Evolutionary conservation across 2,329 filamentous ascomycete genomes (phyloP).

Genomic region (Nemania abortiva): DNA sequence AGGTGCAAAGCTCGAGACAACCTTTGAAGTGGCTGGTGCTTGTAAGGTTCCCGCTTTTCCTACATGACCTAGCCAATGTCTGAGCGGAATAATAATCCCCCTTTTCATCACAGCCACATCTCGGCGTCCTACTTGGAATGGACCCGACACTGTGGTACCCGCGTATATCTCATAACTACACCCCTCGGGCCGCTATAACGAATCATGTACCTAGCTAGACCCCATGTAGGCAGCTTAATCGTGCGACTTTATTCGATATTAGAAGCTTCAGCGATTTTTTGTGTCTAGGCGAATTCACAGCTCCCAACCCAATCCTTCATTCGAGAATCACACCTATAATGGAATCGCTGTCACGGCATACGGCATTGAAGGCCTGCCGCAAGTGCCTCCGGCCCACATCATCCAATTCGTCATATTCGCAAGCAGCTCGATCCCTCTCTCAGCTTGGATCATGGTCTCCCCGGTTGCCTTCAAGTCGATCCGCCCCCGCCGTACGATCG

Average conservation of each 20-base stretch:
- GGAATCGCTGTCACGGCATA: constrained; percentile 49
- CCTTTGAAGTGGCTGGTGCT: constrained; percentile 32
- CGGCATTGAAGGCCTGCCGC: constrained; percentile 48
- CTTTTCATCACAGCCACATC: constrained; percentile 6
- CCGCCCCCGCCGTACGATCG: constrained; percentile 32
- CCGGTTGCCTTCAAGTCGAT: constrained; percentile 25
- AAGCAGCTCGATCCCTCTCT: constrained; percentile 42
- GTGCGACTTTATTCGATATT: constrained; percentile 20
- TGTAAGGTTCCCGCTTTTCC: constrained; percentile 4
- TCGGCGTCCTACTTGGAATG: not conserved
- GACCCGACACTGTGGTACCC: constrained; percentile 1
- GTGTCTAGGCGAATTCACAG: not conserved
- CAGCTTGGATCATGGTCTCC: constrained; percentile 37
- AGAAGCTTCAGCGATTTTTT: constrained; percentile 19
- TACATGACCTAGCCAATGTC: not conserved
- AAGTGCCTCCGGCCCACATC: constrained; percentile 45
- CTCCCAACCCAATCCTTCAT: constrained; percentile 6
- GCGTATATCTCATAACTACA: not conserved
- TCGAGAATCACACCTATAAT: constrained; percentile 36
- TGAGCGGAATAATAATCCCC: constrained; percentile 7
- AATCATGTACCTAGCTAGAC: not conserved
- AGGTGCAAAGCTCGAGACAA: not conserved
- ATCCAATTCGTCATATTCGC: constrained; percentile 38
- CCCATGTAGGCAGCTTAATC: not conserved
- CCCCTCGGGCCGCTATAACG: not conserved